Percentiles rank a stretch among this genome's conserved stretches.
phyloP scores from a whole-genome alignment of 345 rosid genomes.

The Acer negundo region DNA sequence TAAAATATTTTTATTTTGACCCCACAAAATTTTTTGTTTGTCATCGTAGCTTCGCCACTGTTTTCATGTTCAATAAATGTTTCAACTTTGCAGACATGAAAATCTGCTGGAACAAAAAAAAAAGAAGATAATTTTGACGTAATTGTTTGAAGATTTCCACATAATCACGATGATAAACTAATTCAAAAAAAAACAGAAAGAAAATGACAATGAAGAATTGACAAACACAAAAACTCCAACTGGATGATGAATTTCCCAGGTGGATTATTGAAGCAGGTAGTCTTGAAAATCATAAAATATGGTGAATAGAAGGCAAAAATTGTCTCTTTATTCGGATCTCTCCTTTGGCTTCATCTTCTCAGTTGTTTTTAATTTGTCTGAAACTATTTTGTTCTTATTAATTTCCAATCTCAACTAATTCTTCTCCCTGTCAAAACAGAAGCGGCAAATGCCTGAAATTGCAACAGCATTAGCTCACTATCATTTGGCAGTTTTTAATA shows the following conservation, averaged over 20 bases:
- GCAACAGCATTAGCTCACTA: not conserved
- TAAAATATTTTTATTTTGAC: too few species aligned
- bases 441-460: conserved; percentile 13
- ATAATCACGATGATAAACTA: not conserved
- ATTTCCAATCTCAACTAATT: conserved; percentile 20
- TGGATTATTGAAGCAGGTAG: conserved; percentile 34
- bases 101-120: conserved; percentile 6
- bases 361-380: conserved; percentile 34
- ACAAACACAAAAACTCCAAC: conserved; percentile 35
- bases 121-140: not conserved
- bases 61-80: not conserved
- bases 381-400: conserved; percentile 14
- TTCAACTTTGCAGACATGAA: conserved; percentile 15
- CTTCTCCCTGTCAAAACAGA: conserved; percentile 18
- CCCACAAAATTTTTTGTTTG: too few species aligned
- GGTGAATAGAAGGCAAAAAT: conserved; percentile 37
- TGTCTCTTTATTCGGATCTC: conserved; percentile 58
- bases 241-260: conserved; percentile 20
- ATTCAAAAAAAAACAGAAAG: not conserved
- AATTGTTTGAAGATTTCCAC: not conserved
- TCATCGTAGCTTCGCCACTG: not conserved
- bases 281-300: not conserved
- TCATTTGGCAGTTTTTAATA: conserved; percentile 1
- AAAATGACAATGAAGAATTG: conserved; percentile 25
- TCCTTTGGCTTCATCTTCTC: conserved; percentile 35